phyloP scores from a whole-genome alignment of 805 yeast genomes.

The Phaffomyces antillensis region DNA sequence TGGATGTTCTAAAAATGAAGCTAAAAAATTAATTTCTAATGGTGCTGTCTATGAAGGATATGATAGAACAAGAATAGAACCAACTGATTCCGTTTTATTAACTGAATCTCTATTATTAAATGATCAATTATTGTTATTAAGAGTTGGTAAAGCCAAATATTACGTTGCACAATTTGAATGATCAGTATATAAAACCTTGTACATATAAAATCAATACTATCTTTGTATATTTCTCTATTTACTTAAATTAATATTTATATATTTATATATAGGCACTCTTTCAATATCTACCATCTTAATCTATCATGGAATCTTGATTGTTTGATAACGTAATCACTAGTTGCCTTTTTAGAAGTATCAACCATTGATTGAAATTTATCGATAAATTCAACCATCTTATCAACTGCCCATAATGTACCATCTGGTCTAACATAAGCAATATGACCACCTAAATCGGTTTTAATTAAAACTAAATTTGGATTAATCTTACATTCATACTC shows the following conservation, averaged over 20 bases:
- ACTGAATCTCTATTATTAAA: constrained; percentile 48
- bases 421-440: constrained; percentile 42
- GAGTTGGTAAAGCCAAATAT: constrained; percentile 70
- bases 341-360: constrained; percentile 15
- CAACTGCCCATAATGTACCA: constrained; percentile 42
- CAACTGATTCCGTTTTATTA: constrained; percentile 42
- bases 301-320: constrained; percentile 14
- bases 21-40: constrained; percentile 50
- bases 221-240: background rate
- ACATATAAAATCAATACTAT: background rate
- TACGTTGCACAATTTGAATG: constrained; percentile 38
- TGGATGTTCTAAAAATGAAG: constrained; percentile 47
- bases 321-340: constrained; percentile 12
- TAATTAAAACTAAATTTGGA: constrained; percentile 51
- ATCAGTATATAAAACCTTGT: background rate
- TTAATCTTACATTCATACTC: constrained; percentile 39
- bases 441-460: constrained; percentile 68
- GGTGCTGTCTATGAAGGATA: constrained; percentile 74
- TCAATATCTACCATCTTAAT: background rate
- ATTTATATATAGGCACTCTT: no score
- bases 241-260: background rate
- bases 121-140: constrained; percentile 50
- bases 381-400: constrained; percentile 35
- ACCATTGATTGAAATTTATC: constrained; percentile 30
- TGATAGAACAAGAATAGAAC: constrained; percentile 45